Evolutionary conservation across 306 rosid species (phyloP).

Genomic region (Abrus precatorius): DNA sequence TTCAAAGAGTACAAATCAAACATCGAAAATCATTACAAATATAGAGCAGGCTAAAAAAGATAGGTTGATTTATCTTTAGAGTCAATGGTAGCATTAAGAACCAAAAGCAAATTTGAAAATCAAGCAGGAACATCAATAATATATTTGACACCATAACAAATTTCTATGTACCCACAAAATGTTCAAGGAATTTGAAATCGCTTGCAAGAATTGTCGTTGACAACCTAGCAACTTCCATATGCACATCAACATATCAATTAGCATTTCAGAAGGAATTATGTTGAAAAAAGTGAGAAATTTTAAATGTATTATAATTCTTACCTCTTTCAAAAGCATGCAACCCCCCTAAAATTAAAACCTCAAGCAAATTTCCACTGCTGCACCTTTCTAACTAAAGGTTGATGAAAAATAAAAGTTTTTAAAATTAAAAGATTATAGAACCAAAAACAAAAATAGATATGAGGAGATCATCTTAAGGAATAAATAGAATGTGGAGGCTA

Average conservation of each 20-base stretch:
- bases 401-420: slow-evolving; percentile 45
- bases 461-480: slow-evolving; percentile 16
- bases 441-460: background rate
- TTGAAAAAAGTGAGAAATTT: slow-evolving; percentile 25
- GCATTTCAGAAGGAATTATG: slow-evolving; percentile 8
- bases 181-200: slow-evolving; percentile 73
- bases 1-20: slow-evolving; percentile 35
- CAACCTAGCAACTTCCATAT: slow-evolving; percentile 76
- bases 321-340: slow-evolving; percentile 94
- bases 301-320: slow-evolving; percentile 19
- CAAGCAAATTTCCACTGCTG: slow-evolving; percentile 66
- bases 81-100: no score
- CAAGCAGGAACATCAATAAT: background rate
- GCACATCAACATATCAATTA: slow-evolving; percentile 39
- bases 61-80: background rate
- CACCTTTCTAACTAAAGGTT: slow-evolving; percentile 77
- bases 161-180: slow-evolving; percentile 68
- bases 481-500: background rate
- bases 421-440: slow-evolving; percentile 7
- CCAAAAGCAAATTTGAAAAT: slow-evolving; percentile 37
- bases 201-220: slow-evolving; percentile 72
- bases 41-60: background rate
- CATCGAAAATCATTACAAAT: slow-evolving; percentile 31
- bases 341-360: slow-evolving; percentile 84
- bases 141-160: slow-evolving; percentile 27